Evolutionary conservation across 257 asterid species (phyloP), one percentile per base, ranked within the genome.

Genomic region (Oldenlandia corymbosa): DNA sequence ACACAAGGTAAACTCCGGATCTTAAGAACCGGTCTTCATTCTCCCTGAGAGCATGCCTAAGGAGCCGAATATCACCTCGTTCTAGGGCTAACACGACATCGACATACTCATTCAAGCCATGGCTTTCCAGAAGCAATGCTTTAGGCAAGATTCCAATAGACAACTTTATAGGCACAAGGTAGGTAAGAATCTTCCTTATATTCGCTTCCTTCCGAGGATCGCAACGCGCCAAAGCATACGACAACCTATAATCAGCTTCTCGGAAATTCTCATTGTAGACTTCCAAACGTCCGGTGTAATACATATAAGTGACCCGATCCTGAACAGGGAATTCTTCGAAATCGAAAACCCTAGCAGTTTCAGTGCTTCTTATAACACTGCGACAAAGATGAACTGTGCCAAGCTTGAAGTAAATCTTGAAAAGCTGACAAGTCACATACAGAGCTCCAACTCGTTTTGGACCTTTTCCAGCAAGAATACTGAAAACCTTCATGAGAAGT

Each of bases 241-340:
- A 88, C 63, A 92, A 73, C 74, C 89, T 92, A 62, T 85, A 82
- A 65, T 92, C 97, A 18, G 99, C 99, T 77, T 96, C 89, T 5
- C 79, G 83, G 69, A 92, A 92, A 72, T 89, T 87, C 75, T 92
- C 99, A 70, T 89, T 92, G 91, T 87, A 89, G 52, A 92, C 96
- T 85, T 89, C 99, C 79, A 92, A 74, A 50, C 96, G 91, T 60
- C 99, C 99, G 62, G 99, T 92, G 76, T 92, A 92, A 76, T 92
- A 92, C 97, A 92, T 92, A 87, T 92, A 89, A 11, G 99, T 89
- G 75, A 89, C 95, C 84, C 85, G 88, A 75, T 91, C 98, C 87
- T 93, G 78, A 31, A 80, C 85, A 7, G 95, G 96, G 47, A 88
- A 91, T 84, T 92, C 99, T 83, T 92, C 97, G 39, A 92, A 92